phyloP scores from a whole-genome alignment of 176 grass and related monocot species.

The Elymus sibiricus region DNA sequence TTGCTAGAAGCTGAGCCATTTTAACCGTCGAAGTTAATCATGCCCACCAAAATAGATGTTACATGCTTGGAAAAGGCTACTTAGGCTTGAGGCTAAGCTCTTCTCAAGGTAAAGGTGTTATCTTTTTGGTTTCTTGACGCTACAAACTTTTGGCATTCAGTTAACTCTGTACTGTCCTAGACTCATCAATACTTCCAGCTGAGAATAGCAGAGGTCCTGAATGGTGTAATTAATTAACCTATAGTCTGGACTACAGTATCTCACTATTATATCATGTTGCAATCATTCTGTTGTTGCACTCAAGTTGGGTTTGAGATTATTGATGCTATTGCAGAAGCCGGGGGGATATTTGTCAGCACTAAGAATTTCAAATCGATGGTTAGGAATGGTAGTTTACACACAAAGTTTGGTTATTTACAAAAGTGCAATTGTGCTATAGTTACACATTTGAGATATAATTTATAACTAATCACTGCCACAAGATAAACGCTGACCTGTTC shows the following conservation, averaged over 20 bases:
- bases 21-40: no score
- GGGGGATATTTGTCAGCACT: slow-evolving; percentile 66
- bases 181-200: not conserved
- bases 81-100: not conserved
- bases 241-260: not conserved
- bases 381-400: slow-evolving; percentile 60
- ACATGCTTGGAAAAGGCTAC: not conserved
- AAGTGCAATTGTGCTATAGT: not conserved
- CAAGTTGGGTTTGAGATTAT: slow-evolving; percentile 90
- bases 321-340: slow-evolving; percentile 74
- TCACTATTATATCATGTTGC: not conserved
- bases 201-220: not conserved
- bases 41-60: not conserved
- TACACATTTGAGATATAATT: no score
- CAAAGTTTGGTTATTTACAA: not conserved
- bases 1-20: not conserved
- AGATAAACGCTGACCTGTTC: not conserved
- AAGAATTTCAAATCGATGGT: slow-evolving; percentile 60
- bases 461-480: not conserved
- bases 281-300: not conserved
- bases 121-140: not conserved
- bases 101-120: not conserved
- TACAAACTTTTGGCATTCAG: not conserved
- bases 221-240: not conserved
- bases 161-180: not conserved